Evolutionary conservation across 805 yeast species (phyloP).

Genomic region (Starmerella asiatica): DNA sequence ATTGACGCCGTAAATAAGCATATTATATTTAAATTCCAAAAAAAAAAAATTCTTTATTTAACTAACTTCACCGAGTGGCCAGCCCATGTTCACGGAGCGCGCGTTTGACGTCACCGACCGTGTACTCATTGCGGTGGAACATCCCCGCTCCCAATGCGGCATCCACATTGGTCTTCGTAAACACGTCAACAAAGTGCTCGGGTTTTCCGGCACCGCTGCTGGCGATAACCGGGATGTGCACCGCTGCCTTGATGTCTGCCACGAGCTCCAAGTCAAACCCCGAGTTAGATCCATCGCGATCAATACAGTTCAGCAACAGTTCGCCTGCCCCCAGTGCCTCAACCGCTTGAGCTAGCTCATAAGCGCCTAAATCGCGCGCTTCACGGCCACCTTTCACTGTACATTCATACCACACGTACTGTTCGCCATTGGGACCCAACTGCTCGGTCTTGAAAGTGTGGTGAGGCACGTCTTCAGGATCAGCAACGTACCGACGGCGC

Average conservation of each 20-base stretch:
- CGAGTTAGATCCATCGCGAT: constrained; percentile 90
- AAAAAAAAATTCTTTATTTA: too few relatives aligned
- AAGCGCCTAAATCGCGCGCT: constrained; percentile 76
- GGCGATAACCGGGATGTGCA: constrained; percentile 86
- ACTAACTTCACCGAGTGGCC: constrained; percentile 1
- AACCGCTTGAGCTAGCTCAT: constrained; percentile 75
- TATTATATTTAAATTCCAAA: neutral
- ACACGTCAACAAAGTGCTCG: constrained; percentile 77
- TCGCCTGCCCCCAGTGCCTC: constrained; percentile 96
- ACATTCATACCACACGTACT: constrained; percentile 85
- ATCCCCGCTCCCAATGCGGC: constrained; percentile 99
- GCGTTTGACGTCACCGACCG: constrained; percentile 69
- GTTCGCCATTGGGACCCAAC: constrained; percentile 82
- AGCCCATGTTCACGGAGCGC: constrained; percentile 47
- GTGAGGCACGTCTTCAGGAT: constrained; percentile 49
- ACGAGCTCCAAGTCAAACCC: constrained; percentile 87
- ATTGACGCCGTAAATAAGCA: neutral
- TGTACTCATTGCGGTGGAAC: constrained; percentile 91
- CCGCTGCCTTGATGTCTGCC: constrained; percentile 59
- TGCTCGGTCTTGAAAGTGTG: constrained; percentile 46
- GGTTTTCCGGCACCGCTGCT: constrained; percentile 97
- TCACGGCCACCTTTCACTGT: constrained; percentile 96
- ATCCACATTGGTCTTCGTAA: constrained; percentile 66
- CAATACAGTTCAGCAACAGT: constrained; percentile 81
- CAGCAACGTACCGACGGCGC: constrained; percentile 61